phyloP scores from a whole-genome alignment of 345 rosid species.

The Linum usitatissimum region DNA sequence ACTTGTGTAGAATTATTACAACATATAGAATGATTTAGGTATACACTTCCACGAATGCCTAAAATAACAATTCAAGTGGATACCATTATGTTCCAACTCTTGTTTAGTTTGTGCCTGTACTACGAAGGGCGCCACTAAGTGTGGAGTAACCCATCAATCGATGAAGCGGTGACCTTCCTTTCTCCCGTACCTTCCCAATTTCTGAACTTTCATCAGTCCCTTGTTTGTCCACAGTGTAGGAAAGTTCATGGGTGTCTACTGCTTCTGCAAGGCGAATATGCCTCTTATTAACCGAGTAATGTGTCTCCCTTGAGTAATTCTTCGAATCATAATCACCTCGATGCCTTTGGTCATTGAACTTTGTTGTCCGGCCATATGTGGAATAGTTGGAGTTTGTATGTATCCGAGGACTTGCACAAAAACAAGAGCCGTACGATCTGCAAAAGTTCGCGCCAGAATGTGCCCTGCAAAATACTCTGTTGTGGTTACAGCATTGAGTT shows the following conservation, averaged over 20 bases:
- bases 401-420: conserved; percentile 44
- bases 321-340: conserved; percentile 24
- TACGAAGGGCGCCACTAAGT: no score
- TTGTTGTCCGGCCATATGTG: conserved; percentile 25
- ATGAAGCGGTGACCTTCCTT: no score
- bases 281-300: conserved; percentile 35
- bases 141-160: no score
- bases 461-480: conserved; percentile 15
- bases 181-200: no score
- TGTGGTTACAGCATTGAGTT: background rate
- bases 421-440: conserved; percentile 34
- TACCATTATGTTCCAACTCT: no score
- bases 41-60: no score
- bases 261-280: conserved; percentile 17
- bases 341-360: conserved; percentile 41
- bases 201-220: no score
- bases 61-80: no score
- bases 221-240: no score
- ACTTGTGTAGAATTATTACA: background rate
- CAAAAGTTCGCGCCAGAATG: conserved; percentile 25
- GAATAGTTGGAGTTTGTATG: conserved; percentile 35
- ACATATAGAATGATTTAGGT: no score
- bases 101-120: no score
- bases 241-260: no score
- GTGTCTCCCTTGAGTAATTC: conserved; percentile 34